Conservation (phyloP, 352 stramenopile species). For the Pythium grandisporangium region DNA sequence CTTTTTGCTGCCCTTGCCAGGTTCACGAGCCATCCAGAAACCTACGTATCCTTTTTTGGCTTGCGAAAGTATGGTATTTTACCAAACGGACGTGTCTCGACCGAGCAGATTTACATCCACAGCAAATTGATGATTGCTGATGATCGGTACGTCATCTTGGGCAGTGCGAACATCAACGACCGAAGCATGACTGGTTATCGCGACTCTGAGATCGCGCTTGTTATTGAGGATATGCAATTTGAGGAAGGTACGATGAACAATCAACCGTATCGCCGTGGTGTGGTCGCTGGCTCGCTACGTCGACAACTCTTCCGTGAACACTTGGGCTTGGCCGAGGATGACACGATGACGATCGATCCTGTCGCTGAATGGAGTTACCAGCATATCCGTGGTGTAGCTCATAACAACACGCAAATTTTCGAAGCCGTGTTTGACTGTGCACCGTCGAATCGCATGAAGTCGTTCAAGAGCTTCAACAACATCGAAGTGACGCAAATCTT, state of each 20-base stretch:
- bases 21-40: slow-evolving; percentile 50
- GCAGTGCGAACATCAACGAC: slow-evolving; percentile 95
- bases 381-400: slow-evolving; percentile 36
- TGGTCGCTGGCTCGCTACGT: slow-evolving; percentile 50
- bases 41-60: slow-evolving; percentile 81
- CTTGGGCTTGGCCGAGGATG: slow-evolving; percentile 52
- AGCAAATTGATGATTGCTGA: slow-evolving; percentile 88
- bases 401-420: slow-evolving; percentile 72
- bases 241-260: slow-evolving; percentile 73
- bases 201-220: slow-evolving; percentile 79
- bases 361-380: slow-evolving; percentile 56
- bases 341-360: slow-evolving; percentile 44
- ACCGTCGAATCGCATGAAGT: slow-evolving; percentile 70
- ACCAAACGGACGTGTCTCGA: slow-evolving; percentile 65
- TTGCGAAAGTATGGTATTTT: slow-evolving; percentile 80
- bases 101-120: slow-evolving; percentile 91
- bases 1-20: slow-evolving; percentile 62
- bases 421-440: slow-evolving; percentile 80
- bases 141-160: slow-evolving; percentile 86
- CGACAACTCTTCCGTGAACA: slow-evolving; percentile 81
- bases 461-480: slow-evolving; percentile 67
- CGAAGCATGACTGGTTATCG: slow-evolving; percentile 90
- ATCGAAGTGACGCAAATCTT: slow-evolving; percentile 81
- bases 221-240: slow-evolving; percentile 81
- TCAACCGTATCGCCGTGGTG: slow-evolving; percentile 47